Percentiles rank a stretch among this genome's conserved stretches.
Evolutionary conservation across 202 grass and related monocot genomes (phyloP).

Genomic region (Panicum virgatum): DNA sequence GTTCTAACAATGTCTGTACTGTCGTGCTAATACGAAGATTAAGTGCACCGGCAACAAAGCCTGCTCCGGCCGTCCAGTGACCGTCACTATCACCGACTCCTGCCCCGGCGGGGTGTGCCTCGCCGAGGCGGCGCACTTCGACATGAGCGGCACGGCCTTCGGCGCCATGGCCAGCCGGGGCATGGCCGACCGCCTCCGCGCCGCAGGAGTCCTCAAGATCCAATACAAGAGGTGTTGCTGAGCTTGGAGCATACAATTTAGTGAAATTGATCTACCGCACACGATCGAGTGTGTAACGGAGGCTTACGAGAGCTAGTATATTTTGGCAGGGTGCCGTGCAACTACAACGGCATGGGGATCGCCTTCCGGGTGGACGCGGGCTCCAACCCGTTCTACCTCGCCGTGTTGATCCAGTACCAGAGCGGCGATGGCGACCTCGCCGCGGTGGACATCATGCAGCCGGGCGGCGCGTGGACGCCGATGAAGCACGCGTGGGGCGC

Average conservation of each 20-base stretch:
- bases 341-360: conserved; percentile 46
- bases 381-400: conserved; percentile 75
- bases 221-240: conserved; percentile 49
- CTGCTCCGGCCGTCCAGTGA: conserved; percentile 64
- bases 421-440: conserved; percentile 72
- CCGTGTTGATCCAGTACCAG: conserved; percentile 56
- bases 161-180: conserved; percentile 69
- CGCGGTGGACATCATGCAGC: conserved; percentile 60
- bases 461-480: conserved; percentile 41
- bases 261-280: not conserved
- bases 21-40: conserved; percentile 32
- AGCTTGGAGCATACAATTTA: not conserved
- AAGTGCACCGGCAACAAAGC: conserved; percentile 59
- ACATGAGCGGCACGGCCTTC: conserved; percentile 74
- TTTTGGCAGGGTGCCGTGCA: conserved; percentile 58
- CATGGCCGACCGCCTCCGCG: conserved; percentile 52
- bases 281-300: too few relatives aligned
- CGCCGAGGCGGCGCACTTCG: conserved; percentile 50
- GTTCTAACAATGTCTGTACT: not conserved
- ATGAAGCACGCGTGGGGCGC: conserved; percentile 87
- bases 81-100: conserved; percentile 60
- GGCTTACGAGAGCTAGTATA: not conserved
- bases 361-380: conserved; percentile 65
- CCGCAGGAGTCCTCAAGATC: conserved; percentile 58
- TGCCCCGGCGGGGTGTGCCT: conserved; percentile 58